Evolutionary conservation across 2,329 filamentous ascomycete genomes (phyloP), one percentile per base, ranked within the genome.

Genomic region (Cercospora zeae-maydis): DNA sequence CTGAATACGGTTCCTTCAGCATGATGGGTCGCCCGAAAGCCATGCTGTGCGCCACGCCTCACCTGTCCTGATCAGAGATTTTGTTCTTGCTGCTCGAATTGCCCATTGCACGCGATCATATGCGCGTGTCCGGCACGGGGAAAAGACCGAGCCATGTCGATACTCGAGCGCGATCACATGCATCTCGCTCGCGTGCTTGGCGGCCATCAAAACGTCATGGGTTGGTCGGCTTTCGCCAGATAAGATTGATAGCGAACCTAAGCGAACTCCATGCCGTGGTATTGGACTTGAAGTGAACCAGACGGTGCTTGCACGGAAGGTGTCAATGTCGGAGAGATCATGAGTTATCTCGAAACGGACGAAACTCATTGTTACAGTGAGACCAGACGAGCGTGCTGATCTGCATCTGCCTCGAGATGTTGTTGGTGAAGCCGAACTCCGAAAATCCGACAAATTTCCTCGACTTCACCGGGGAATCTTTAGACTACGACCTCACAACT

Each of bases 11-110:
- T 52, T 31, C 14, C 33, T 56, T 58, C 42, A 57, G 55, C 37
- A 49, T 42, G 54, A 58, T 34, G 42, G 61, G 54, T 45, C 13
- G 49, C 57, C 13, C 21, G 61, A 47, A 34, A 39, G 60, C 16
- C 30, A 33, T 53, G 49, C 47, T 60, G 57, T 27, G 30, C 30
- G 42, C 10, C 49, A 31, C 56, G 14, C 76, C 85, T 71, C 75
- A 96, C 93, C 92, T 92, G 80, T 98, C 93, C 80, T 97, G 93
- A 72, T 86, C 84, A 34, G 88, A 88, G 65, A 90, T 85, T 76
- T 86, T 89, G 73, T 85, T 82, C 61, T 83, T 79, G 76, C 86
- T 89, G 70, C 78, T 78, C 56, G 82, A 78, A 75, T 89, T 89
- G 52, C 88, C 88, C 88, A 90, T 90, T 39, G 58, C 56, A 51